phyloP scores from a whole-genome alignment of 2,329 filamentous ascomycete species.

The Sordariomycetes sp. region DNA sequence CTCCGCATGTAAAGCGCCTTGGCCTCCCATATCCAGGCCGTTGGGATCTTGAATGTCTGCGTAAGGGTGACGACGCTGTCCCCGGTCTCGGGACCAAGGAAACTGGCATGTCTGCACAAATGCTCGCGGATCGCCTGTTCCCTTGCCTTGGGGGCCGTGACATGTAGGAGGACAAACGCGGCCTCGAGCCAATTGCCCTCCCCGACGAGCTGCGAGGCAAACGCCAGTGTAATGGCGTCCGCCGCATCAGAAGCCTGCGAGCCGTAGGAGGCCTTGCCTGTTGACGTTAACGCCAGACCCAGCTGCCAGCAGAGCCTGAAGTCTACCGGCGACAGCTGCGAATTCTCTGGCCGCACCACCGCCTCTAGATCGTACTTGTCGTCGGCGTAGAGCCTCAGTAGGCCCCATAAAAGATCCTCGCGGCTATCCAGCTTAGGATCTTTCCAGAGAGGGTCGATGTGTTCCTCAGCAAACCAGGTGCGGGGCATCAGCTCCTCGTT shows the following conservation, averaged over 20 bases:
- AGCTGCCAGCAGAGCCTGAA: slow-evolving; percentile 77
- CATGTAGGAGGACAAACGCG: slow-evolving; percentile 64
- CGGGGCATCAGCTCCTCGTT: slow-evolving; percentile 59
- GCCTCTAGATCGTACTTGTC: slow-evolving; percentile 46
- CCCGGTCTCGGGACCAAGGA: slow-evolving; percentile 46
- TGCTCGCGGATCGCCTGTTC: slow-evolving; percentile 58
- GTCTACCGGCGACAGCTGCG: slow-evolving; percentile 61
- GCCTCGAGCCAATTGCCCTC: slow-evolving; percentile 57
- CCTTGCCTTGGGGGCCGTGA: slow-evolving; percentile 50
- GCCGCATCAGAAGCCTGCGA: slow-evolving; percentile 43
- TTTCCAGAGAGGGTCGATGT: slow-evolving; percentile 43
- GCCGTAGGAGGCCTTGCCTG: slow-evolving; percentile 37
- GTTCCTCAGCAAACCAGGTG: slow-evolving; percentile 56
- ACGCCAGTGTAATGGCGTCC: slow-evolving; percentile 54
- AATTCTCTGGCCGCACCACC: slow-evolving; percentile 62
- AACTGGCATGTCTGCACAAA: slow-evolving; percentile 56
- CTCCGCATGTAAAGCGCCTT: slow-evolving; percentile 73
- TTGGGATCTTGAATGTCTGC: slow-evolving; percentile 55
- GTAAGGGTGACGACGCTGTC: slow-evolving; percentile 45
- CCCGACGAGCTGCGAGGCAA: slow-evolving; percentile 48
- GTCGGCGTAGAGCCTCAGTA: slow-evolving; percentile 70
- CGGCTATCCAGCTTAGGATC: slow-evolving; percentile 42
- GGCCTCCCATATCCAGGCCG: slow-evolving; percentile 73
- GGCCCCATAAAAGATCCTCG: slow-evolving; percentile 75
- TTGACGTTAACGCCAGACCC: slow-evolving; percentile 47